These are phyloP conservation scores for Wilhelminamyces savonicus DNA, from an alignment of 805 yeast species.

Conservation along the genomic window DNA sequence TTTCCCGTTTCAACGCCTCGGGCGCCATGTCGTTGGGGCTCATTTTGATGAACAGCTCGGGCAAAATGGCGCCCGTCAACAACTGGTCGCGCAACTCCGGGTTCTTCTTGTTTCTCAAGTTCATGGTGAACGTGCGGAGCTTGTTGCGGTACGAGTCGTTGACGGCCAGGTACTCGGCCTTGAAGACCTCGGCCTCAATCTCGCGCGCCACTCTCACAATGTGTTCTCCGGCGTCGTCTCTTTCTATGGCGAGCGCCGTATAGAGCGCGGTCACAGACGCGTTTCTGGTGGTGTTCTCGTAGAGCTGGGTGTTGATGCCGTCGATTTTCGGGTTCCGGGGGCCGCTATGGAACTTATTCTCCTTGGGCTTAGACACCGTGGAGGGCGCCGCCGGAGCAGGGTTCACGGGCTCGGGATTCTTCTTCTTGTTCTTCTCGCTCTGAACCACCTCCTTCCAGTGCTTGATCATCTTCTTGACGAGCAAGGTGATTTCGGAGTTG, in stretches of 20 bases:
- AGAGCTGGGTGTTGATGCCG: slow-evolving; percentile 63
- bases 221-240: slow-evolving; percentile 50
- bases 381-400: slow-evolving; percentile 3
- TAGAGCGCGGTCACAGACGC: slow-evolving; percentile 78
- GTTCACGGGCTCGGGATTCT: slow-evolving; percentile 4
- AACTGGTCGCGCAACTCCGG: slow-evolving; percentile 74
- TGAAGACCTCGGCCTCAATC: slow-evolving; percentile 69
- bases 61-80: slow-evolving; percentile 57
- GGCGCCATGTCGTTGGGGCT: slow-evolving; percentile 95
- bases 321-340: slow-evolving; percentile 81
- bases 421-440: slow-evolving; percentile 46
- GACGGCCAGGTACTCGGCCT: slow-evolving; percentile 50
- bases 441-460: slow-evolving; percentile 89
- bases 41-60: slow-evolving; percentile 69
- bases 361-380: slow-evolving; percentile 17
- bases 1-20: slow-evolving; percentile 76
- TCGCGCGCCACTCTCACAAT: slow-evolving; percentile 60
- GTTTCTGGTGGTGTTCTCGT: slow-evolving; percentile 77
- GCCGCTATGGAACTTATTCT: slow-evolving; percentile 34
- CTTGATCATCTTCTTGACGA: slow-evolving; percentile 78
- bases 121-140: slow-evolving; percentile 80
- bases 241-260: slow-evolving; percentile 82
- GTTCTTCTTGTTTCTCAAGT: slow-evolving; percentile 82
- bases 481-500: slow-evolving; percentile 59
- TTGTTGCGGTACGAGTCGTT: slow-evolving; percentile 68